Evolutionary conservation across 768 basidiomycete genomes (phyloP).

Genomic region (Auricularia auricula-judae): DNA sequence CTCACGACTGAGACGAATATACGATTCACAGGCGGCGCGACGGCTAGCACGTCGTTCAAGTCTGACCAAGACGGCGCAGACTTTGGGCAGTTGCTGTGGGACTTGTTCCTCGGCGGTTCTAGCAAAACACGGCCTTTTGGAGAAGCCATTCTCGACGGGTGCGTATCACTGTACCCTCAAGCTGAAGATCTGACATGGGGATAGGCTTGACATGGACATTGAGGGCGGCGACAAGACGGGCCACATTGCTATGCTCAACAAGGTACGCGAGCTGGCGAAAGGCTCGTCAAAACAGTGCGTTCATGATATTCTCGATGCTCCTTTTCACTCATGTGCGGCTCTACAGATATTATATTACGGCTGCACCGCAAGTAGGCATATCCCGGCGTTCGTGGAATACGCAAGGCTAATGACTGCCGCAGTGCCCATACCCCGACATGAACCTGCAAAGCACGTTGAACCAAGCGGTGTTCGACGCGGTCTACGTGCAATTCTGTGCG

Average conservation of each 20-base stretch:
- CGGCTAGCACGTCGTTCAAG: neutral
- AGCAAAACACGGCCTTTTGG: constrained; percentile 61
- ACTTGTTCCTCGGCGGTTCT: constrained; percentile 56
- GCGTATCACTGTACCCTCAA: neutral
- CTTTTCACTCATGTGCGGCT: no score
- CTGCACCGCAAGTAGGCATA: constrained; percentile 17
- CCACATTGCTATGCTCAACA: constrained; percentile 45
- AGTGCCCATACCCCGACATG: constrained; percentile 61
- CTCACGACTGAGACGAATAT: no score
- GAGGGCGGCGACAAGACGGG: constrained; percentile 48
- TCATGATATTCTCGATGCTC: no score
- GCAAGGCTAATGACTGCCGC: constrained; percentile 2
- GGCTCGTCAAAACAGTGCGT: constrained; percentile 33
- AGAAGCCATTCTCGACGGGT: constrained; percentile 55
- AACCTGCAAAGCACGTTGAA: constrained; percentile 50
- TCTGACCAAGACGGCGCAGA: neutral
- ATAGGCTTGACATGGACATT: constrained; percentile 56
- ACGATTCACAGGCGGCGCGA: constrained; percentile 27
- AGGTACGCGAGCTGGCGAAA: constrained; percentile 39
- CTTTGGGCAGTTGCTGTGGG: constrained; percentile 36
- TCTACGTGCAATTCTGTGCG: constrained; percentile 51
- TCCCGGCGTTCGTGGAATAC: neutral
- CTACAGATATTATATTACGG: constrained; percentile 48
- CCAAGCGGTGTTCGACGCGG: constrained; percentile 52
- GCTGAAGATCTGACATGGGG: neutral